Base-by-base conservation (phyloP, 306 rosid species). In the Cicer pinnatifidum region DNA sequence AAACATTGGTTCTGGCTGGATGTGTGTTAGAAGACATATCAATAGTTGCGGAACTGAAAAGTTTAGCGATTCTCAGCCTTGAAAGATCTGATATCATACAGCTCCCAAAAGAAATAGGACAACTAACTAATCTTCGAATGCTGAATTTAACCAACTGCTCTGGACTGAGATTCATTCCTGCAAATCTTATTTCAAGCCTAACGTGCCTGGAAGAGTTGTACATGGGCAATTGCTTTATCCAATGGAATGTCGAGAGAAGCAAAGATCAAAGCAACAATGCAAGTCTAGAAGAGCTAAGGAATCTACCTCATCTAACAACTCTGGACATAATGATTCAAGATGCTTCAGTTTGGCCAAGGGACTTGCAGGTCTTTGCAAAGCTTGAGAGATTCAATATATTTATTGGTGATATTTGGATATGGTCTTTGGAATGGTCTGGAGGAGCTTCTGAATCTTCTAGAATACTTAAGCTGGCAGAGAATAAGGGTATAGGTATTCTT, bases 1-100 rank as follows among this genome's bases (percentile, higher is more conserved):
- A 9, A 33, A 16, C 78, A 54, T 72, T 79, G 33, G 11, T 3
- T 11, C 28, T 65, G 1, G 1, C 1, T 8, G 8, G n/a, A 15
- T 70, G 67, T 59, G 9, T 11, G 11, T 63, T 78, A 7, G 45
- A 16, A 6, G 67, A 72, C 47, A 54, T 63, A 64, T 1, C 60
- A 9, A 12, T 35, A 1, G 17, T 71, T 28, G 82, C n/a, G 2
- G 8, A 63, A 17, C 44, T 79, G 7, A 52, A 1, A 3, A 53
- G 53, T 8, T 43, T 78, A 20, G 52, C 64, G n/a, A 45, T 79
- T 53, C 78, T 79, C 11, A 45, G 23, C 52, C 43, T 79, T 11
- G 9, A 9, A 15, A 1, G 28, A 16, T 65, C 73, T 15, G 6
- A 78, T 15, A 41, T 78, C 23, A 1, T 17, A 28, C 8, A 19